These are phyloP conservation scores for Litsea cubeba DNA, from an alignment of 164 flowering plant species.

Conservation along the genomic window DNA sequence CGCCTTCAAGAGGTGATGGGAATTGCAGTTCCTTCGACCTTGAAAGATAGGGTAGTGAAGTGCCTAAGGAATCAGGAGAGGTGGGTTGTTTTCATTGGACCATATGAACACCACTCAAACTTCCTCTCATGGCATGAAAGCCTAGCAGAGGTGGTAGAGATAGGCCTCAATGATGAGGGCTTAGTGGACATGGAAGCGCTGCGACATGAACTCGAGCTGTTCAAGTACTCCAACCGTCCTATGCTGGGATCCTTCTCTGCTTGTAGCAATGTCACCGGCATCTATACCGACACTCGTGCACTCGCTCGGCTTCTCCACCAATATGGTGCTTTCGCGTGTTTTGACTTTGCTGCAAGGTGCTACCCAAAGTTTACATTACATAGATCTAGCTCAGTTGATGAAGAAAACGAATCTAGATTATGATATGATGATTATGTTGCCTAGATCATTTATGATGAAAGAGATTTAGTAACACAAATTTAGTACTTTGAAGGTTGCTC, in stretches of 20 bases:
- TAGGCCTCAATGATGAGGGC: constrained; percentile 36
- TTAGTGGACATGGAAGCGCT: constrained; percentile 48
- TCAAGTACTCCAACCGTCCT: constrained; percentile 34
- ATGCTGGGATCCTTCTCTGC: constrained; percentile 76
- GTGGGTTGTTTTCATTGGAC: constrained; percentile 34
- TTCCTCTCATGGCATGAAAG: constrained; percentile 30
- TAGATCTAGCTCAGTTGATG: neutral
- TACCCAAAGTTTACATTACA: neutral
- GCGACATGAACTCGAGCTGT: constrained; percentile 24
- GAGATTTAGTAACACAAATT: neutral
- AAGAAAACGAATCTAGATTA: neutral
- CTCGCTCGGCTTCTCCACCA: constrained; percentile 56
- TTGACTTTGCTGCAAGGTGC: constrained; percentile 46
- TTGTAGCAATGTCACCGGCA: constrained; percentile 79
- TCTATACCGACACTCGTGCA: constrained; percentile 43
- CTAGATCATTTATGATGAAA: neutral
- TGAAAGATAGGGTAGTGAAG: constrained; percentile 10
- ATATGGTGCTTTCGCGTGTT: constrained; percentile 69
- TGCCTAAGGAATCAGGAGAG: constrained; percentile 13
- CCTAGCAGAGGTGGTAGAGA: constrained; percentile 31
- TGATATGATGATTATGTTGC: neutral
- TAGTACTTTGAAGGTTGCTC: neutral
- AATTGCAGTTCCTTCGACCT: constrained; percentile 18
- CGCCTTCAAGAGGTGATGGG: constrained; percentile 29
- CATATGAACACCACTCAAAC: constrained; percentile 42